Evolutionary conservation across 2,329 filamentous ascomycete species (phyloP), one percentile per base, ranked within the genome.

Genomic region (Fusarium multiceps): DNA sequence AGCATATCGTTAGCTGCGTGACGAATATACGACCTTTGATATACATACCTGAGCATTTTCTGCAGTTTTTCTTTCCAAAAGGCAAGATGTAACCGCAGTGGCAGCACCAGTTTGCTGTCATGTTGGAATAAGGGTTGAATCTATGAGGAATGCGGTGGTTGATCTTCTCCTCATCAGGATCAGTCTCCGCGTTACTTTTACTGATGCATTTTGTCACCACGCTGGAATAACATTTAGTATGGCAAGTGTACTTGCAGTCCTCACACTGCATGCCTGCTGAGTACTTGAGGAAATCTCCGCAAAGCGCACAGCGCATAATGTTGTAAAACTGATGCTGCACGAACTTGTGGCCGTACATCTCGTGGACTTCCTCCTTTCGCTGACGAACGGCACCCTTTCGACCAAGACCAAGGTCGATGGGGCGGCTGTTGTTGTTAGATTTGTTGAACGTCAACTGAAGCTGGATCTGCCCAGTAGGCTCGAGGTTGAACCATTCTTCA

Each of bases 151-250:
- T 99, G 71, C 96, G 93, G 80, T 99, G 96, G 79, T 99, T 99
- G 88, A 99, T 97, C 86, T 98, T 99, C 82, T 98, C 96, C 82
- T 99, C 96, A 81, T 99, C 96, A 23, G 96, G 95, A 79, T 99
- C 96, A 8, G 93, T 97, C 80, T 99, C 96, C 69, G 96, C 95
- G 78, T 99, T 99, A 68, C 95, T 98, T 81, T 99, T 98, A 83
- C 95, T 98, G 81, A 99, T 99, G 83, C 96, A 99, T 82, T 99
- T 99, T 69, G 96, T 99, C 74, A 99, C 96, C 48, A 99, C 96
- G 80, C 94, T 97, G 18, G 89, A 84, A 81, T 98, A 99, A 80
- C 96, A 99, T 82, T 98, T 98, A 75, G 93, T 95, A 81, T 99
- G 96, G 82, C 96, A 99, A 41, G 95, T 98, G 83, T 98, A 98